Evolutionary conservation across 2,329 filamentous ascomycete species (phyloP).

Genomic region (Xylogone sp.): DNA sequence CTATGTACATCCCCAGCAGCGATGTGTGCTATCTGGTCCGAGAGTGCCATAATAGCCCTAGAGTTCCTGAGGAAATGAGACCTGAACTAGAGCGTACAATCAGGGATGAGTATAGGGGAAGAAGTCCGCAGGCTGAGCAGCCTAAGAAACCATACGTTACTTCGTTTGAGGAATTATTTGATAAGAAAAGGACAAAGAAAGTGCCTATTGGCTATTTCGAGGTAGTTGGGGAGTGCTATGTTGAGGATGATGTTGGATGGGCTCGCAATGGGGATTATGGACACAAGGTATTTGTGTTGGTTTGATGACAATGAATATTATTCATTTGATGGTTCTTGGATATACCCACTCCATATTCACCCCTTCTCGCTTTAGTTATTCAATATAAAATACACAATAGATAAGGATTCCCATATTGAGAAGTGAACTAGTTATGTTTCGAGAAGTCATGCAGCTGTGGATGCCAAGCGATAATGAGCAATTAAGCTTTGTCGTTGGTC

Average conservation of each 20-base stretch:
- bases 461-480: too few species aligned
- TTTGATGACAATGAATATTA: background rate
- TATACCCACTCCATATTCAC: too few species aligned
- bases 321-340: too few species aligned
- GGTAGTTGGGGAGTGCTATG: background rate
- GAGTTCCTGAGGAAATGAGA: background rate
- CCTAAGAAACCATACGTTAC: background rate
- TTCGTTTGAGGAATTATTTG: background rate
- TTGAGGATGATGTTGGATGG: background rate
- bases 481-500: too few species aligned
- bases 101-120: background rate
- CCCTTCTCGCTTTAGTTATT: too few species aligned
- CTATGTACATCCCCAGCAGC: background rate
- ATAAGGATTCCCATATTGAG: too few species aligned
- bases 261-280: background rate
- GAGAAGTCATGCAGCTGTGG: too few species aligned
- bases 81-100: background rate
- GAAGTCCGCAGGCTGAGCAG: background rate
- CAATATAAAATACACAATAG: too few species aligned
- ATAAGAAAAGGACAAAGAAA: background rate
- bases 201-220: background rate
- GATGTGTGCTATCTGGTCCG: background rate
- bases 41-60: background rate
- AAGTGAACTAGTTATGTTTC: too few species aligned
- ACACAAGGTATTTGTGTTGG: background rate